phyloP scores from a whole-genome alignment of 2,329 filamentous ascomycete genomes.

The Mollisiaceae sp. region DNA sequence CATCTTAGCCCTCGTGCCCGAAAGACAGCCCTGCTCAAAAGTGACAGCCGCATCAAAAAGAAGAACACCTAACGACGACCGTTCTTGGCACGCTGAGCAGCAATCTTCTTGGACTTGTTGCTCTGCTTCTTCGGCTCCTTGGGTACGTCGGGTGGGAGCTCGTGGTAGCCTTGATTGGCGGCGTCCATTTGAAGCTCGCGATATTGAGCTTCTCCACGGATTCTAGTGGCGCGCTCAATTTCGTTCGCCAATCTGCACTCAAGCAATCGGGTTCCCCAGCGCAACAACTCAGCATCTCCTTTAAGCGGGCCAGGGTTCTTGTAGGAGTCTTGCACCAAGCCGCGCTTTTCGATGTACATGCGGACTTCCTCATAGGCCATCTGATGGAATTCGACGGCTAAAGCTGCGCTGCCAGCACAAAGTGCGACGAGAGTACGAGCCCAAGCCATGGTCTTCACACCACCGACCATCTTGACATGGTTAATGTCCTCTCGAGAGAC shows the following conservation, averaged over 20 bases:
- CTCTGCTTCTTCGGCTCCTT: neutral
- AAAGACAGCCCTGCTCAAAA: neutral
- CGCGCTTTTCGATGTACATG: neutral
- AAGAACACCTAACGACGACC: neutral
- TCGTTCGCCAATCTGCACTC: neutral
- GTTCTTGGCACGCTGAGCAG: neutral
- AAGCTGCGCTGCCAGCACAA: neutral
- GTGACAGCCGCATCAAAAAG: neutral
- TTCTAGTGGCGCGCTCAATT: neutral
- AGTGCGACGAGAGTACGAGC: neutral
- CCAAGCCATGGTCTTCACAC: neutral
- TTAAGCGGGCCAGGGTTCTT: neutral
- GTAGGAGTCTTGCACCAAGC: neutral
- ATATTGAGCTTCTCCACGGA: neutral
- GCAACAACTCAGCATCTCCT: neutral
- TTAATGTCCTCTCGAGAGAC: neutral
- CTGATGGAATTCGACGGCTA: neutral
- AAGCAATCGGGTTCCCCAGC: neutral
- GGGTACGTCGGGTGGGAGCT: neutral
- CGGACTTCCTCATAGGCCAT: neutral
- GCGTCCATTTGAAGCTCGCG: neutral
- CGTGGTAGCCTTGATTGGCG: neutral
- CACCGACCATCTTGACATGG: neutral
- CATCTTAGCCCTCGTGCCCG: neutral
- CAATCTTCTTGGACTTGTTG: neutral